phyloP scores from a whole-genome alignment of 352 stramenopile species.

The Phytopythium kandeliae region DNA sequence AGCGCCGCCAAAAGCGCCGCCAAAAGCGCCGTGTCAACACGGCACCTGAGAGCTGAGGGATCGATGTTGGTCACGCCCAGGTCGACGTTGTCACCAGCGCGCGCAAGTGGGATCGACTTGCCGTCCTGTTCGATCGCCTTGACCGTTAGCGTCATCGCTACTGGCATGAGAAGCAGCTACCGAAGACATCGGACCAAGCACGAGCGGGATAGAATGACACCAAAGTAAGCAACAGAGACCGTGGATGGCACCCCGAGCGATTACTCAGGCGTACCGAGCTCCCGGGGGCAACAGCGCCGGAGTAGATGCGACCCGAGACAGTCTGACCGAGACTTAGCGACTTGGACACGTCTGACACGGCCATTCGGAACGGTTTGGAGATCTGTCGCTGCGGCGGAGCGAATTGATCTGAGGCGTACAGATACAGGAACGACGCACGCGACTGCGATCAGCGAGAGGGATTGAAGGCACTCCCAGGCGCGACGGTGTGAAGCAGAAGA shows the following conservation, averaged over 20 bases:
- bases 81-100: slow-evolving; percentile 73
- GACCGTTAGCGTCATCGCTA: slow-evolving; percentile 42
- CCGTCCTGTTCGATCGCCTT: slow-evolving; percentile 80
- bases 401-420: slow-evolving; percentile 47
- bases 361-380: slow-evolving; percentile 82
- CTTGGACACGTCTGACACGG: slow-evolving; percentile 81
- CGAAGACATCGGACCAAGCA: neutral
- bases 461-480: no score
- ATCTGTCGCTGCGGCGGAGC: slow-evolving; percentile 71
- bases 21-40: no score
- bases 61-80: slow-evolving; percentile 77
- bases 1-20: no score
- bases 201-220: no score
- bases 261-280: slow-evolving; percentile 51
- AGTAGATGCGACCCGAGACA: slow-evolving; percentile 83
- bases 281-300: slow-evolving; percentile 54
- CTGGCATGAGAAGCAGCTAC: slow-evolving; percentile 62
- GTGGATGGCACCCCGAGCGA: no score
- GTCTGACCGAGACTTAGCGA: slow-evolving; percentile 78
- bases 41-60: slow-evolving; percentile 50
- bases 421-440: neutral
- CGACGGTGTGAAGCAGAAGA: no score
- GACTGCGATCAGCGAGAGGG: neutral
- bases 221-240: no score
- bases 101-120: slow-evolving; percentile 46